Evolutionary conservation across 2,329 filamentous ascomycete genomes (phyloP), one percentile per base, ranked within the genome.

Genomic region (Colletotrichum chlorophyti): DNA sequence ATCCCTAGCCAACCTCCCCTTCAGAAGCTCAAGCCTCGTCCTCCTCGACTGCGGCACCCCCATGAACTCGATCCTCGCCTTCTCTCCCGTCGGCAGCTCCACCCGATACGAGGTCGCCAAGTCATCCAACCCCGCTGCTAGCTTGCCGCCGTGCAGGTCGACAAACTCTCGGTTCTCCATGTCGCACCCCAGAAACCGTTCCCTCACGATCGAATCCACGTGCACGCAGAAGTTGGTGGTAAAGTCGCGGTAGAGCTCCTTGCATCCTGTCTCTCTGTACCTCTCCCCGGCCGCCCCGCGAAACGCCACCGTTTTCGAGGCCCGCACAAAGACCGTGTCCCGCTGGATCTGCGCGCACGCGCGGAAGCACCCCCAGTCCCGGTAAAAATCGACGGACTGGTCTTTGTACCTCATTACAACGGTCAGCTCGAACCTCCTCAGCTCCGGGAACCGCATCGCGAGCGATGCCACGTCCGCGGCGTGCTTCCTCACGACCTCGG

Each of bases 161-260:
- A 50, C 12, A 17, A 19, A 27, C 11, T 49, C 26, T 8, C 15
- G 17, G 11, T 34, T 14, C 14, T 49, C 34, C 14, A 27, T 4
- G n/a, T 26, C 29, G 19, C 42, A 42, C 21, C 53, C 34, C 2
- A 58, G 15, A 2, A 58, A 61, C 5, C 6, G 32, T 21, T 35
- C 23, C 53, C 48, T 29, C 17, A 53, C 53, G 41, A 61, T 52
- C 6, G 19, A 3, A 1, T 42, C 37, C 5, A 59, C 37, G 6
- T 59, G 29, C 17, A 59, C 45, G 31, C 55, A 59, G 9, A 59
- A 59, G 24, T 59, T 59, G 6, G 55, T 59, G 29, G 50, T 59
- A 12, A 59, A 59, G 8, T n/a, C 19, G 9, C 51, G 27, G 43
- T 48, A 43, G 10, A 59, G 21, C 19, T 49, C 37, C 41, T 27